phyloP scores from a whole-genome alignment of 177 flowering plant genomes.

The Vitis hybrid region DNA sequence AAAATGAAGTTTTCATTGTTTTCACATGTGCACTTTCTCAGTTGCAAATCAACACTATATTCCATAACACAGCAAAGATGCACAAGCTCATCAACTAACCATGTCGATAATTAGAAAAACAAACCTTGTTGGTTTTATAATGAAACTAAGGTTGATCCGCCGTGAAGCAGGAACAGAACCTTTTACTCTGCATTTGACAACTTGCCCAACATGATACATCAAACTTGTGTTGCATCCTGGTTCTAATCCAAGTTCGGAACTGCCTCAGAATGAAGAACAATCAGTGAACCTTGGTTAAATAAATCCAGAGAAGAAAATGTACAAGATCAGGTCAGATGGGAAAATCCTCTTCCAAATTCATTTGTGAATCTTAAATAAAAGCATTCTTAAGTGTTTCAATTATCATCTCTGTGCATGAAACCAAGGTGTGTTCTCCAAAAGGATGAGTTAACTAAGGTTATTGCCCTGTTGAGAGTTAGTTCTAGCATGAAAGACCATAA shows the following conservation, averaged over 20 bases:
- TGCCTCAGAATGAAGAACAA: slow-evolving; percentile 31
- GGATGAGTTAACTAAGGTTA: no score
- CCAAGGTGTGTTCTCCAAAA: no score
- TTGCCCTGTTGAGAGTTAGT: no score
- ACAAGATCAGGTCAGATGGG: background rate
- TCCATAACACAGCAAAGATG: background rate
- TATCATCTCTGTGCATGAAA: no score
- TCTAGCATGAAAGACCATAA: no score
- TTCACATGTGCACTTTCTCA: no score
- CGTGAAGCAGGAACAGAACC: slow-evolving; percentile 60
- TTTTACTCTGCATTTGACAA: slow-evolving; percentile 88
- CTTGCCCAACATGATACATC: slow-evolving; percentile 89
- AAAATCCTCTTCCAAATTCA: background rate
- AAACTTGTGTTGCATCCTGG: slow-evolving; percentile 66
- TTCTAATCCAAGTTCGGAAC: slow-evolving; percentile 86
- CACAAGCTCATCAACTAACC: background rate
- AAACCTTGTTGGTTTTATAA: slow-evolving; percentile 72
- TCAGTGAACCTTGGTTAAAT: background rate
- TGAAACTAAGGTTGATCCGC: slow-evolving; percentile 83
- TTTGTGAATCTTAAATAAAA: background rate
- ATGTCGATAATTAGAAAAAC: slow-evolving; percentile 9
- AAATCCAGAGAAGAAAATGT: background rate
- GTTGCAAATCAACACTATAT: no score
- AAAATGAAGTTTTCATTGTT: no score
- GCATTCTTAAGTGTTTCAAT: background rate